phyloP scores from a whole-genome alignment of 2,329 filamentous ascomycete genomes.

The Fusarium pseudocircinatum region DNA sequence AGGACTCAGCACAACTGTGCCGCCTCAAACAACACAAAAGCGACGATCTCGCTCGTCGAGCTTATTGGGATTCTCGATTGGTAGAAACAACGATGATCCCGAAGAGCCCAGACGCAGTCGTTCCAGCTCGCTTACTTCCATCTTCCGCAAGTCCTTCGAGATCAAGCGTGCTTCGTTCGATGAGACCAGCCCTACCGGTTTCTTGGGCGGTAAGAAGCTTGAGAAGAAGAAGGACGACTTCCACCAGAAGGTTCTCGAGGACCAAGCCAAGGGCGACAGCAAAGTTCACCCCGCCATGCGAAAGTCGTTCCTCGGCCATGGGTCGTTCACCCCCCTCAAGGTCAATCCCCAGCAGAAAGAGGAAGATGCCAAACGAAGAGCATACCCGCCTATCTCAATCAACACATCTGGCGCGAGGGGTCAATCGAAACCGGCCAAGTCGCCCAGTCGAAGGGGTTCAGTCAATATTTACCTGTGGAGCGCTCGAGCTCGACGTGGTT shows the following conservation, averaged over 20 bases:
- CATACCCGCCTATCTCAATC: constrained; percentile 52
- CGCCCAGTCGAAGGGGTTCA: constrained; percentile 44
- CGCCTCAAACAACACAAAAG: constrained; percentile 29
- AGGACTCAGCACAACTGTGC: constrained; percentile 34
- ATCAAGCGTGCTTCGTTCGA: constrained; percentile 48
- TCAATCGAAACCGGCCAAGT: constrained; percentile 43
- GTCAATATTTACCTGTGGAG: constrained; percentile 47
- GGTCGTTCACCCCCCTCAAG: constrained; percentile 45
- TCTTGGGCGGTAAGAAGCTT: constrained; percentile 55
- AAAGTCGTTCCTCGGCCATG: constrained; percentile 38
- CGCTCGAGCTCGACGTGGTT: constrained; percentile 33
- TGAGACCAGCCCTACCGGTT: constrained; percentile 46
- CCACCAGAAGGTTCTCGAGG: constrained; percentile 43
- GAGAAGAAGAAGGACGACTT: constrained; percentile 51
- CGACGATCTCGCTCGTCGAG: constrained; percentile 42
- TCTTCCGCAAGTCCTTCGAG: constrained; percentile 50
- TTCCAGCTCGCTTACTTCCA: constrained; percentile 50
- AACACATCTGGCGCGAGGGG: constrained; percentile 42
- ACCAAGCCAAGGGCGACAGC: constrained; percentile 39
- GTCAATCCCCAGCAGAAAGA: constrained; percentile 35
- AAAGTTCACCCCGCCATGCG: constrained; percentile 50
- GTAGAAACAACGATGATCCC: constrained; percentile 33
- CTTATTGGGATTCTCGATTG: constrained; percentile 39
- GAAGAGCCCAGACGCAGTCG: constrained; percentile 44
- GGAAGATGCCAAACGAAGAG: constrained; percentile 41